phyloP scores from a whole-genome alignment of 78 protist genomes.

The Dictyostelium purpureum region DNA sequence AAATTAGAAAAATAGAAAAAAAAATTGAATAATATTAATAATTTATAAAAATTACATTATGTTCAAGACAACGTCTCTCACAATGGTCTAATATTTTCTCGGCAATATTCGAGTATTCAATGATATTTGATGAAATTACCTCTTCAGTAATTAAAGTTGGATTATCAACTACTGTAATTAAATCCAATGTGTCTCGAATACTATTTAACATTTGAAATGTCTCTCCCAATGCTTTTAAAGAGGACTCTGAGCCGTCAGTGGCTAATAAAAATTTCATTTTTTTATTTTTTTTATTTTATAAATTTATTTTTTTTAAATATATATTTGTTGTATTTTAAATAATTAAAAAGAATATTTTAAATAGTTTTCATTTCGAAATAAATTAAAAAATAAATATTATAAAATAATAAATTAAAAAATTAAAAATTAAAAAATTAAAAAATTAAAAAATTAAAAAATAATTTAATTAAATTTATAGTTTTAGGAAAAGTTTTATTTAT shows the following conservation, averaged over 20 bases:
- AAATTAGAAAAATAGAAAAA: neutral
- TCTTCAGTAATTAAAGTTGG: neutral
- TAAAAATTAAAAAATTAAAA: no score
- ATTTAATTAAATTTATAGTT: no score
- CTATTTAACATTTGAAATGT: constrained; percentile 1
- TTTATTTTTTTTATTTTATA: neutral
- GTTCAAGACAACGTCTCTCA: neutral
- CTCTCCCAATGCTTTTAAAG: neutral
- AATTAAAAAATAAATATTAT: no score
- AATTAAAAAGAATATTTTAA: no score
- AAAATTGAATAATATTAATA: no score
- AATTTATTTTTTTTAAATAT: neutral
- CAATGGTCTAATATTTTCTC: constrained; percentile 1
- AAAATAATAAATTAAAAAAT: no score
- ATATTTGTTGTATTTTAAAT: no score
- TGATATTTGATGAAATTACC: neutral
- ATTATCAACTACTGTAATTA: constrained; percentile 9
- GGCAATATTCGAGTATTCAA: neutral
- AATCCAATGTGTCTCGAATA: constrained; percentile 4
- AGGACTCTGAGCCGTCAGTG: constrained; percentile 24
- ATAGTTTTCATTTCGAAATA: no score
- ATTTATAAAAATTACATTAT: constrained; percentile 10
- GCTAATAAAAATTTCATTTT: constrained; percentile 44
- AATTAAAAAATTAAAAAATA: no score
- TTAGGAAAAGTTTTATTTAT: no score